Percentiles rank a stretch among this genome's conserved stretches.
These are phyloP conservation scores for Isatis tinctoria DNA, from an alignment of 345 rosid species.

Conservation along the genomic window DNA sequence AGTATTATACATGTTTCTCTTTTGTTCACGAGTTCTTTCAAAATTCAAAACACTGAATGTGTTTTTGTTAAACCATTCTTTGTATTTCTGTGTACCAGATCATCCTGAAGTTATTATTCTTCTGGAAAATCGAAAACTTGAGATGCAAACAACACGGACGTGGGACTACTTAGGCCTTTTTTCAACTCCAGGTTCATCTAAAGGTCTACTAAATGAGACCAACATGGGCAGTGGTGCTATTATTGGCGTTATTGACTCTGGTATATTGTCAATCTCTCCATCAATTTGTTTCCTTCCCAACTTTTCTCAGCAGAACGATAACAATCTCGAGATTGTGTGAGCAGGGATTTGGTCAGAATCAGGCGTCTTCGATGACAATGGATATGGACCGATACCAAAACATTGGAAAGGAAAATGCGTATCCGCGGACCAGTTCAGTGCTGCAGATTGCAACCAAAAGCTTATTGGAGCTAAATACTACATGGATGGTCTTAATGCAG, in stretches of 20 bases:
- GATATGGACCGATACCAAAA: conserved; percentile 38
- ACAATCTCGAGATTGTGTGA: background rate
- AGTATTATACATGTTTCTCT: background rate
- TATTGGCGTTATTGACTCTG: conserved; percentile 34
- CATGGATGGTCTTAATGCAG: conserved; percentile 39
- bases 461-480: conserved; percentile 51
- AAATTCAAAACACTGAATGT: background rate
- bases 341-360: conserved; percentile 36
- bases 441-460: conserved; percentile 42
- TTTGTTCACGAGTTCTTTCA: conserved; percentile 13
- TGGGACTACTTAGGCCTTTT: conserved; percentile 43
- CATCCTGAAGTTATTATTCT: conserved; percentile 33
- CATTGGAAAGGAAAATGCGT: conserved; percentile 47
- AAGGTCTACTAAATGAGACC: conserved; percentile 17
- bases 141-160: conserved; percentile 40
- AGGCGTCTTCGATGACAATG: conserved; percentile 35
- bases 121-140: conserved; percentile 29
- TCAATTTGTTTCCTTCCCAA: background rate
- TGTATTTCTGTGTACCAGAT: conserved; percentile 21
- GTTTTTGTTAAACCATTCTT: background rate
- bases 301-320: background rate
- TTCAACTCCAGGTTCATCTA: conserved; percentile 23
- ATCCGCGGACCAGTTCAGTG: conserved; percentile 27
- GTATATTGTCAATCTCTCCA: background rate
- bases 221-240: conserved; percentile 33